Evolutionary conservation across 2,329 filamentous ascomycete species (phyloP).

Genomic region (Trichoderma pleuroti): DNA sequence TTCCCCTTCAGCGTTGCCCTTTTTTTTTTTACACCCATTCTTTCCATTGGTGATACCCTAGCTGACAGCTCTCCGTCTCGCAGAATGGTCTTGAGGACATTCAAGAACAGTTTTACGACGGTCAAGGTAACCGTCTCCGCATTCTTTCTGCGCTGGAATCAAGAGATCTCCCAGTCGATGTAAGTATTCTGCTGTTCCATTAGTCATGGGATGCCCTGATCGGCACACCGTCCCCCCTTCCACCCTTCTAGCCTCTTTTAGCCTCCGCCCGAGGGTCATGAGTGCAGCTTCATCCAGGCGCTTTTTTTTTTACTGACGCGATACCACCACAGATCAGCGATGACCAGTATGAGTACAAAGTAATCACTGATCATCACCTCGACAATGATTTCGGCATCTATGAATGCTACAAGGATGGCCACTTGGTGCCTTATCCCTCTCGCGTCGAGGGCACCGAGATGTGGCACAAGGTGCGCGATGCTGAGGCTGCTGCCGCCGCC

Average conservation of each 20-base stretch:
- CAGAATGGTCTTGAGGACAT: constrained; percentile 40
- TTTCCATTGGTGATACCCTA: constrained; percentile 14
- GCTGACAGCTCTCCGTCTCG: constrained; percentile 19
- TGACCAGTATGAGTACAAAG: constrained; percentile 44
- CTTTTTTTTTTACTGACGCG: constrained; percentile 18
- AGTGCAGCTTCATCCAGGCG: neutral
- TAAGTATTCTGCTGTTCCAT: constrained; percentile 33
- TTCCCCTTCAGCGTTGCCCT: neutral
- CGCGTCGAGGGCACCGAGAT: constrained; percentile 42
- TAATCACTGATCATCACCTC: constrained; percentile 43
- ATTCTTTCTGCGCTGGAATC: constrained; percentile 43
- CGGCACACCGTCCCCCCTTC: neutral
- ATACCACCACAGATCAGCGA: constrained; percentile 35
- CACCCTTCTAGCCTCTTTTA: neutral
- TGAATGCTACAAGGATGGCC: constrained; percentile 39
- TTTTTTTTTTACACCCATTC: neutral
- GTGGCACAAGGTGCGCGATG: constrained; percentile 37
- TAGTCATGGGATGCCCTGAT: constrained; percentile 5
- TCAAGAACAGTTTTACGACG: constrained; percentile 42
- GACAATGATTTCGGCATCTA: constrained; percentile 44
- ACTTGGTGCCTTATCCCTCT: constrained; percentile 45
- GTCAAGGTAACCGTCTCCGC: constrained; percentile 45
- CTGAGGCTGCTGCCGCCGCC: constrained; percentile 38
- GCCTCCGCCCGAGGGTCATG: neutral
- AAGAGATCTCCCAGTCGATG: constrained; percentile 46